These are phyloP conservation scores for Cordyceps militaris DNA, from an alignment of 2,329 filamentous ascomycete species.

Conservation along the genomic window DNA sequence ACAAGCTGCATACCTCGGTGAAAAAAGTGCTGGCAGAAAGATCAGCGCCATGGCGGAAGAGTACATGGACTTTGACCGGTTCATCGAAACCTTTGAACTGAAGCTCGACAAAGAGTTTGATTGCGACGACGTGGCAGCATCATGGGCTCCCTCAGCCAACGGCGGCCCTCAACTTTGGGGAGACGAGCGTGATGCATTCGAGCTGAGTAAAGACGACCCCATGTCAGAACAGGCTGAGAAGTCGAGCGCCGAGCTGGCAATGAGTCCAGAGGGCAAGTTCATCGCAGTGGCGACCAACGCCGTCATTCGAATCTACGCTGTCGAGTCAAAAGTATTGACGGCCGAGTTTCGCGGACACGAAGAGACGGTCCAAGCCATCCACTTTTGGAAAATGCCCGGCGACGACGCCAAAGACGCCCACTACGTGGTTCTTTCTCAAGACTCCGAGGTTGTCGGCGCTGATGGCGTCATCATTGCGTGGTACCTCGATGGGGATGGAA, in stretches of 20 bases:
- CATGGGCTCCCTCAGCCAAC: slow-evolving; percentile 7
- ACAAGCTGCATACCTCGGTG: neutral
- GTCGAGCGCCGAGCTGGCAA: neutral
- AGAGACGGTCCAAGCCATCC: neutral
- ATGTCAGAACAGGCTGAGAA: slow-evolving; percentile 3
- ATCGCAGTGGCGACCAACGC: slow-evolving; percentile 6
- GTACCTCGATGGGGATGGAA: neutral
- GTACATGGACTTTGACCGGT: slow-evolving; percentile 10
- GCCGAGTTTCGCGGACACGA: slow-evolving; percentile 2
- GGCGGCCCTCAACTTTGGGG: slow-evolving; percentile 1
- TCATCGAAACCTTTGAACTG: slow-evolving; percentile 3
- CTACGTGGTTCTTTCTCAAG: slow-evolving; percentile 4
- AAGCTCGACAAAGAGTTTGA: slow-evolving; percentile 8
- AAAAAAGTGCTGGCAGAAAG: neutral
- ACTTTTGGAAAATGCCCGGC: neutral
- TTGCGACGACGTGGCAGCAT: neutral
- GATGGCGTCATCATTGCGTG: slow-evolving; percentile 5
- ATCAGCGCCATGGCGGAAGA: neutral
- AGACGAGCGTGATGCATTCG: neutral
- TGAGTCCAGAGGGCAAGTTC: slow-evolving; percentile 1
- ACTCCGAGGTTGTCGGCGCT: slow-evolving; percentile 1
- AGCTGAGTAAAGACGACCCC: slow-evolving; percentile 2
- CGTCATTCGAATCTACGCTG: slow-evolving; percentile 1
- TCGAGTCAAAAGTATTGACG: neutral
- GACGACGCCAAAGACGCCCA: neutral